A percentile compares a stretch with the other conserved stretches of the same genome.
phyloP scores from a whole-genome alignment of 345 rosid species.

The Syzygium aromaticum region DNA sequence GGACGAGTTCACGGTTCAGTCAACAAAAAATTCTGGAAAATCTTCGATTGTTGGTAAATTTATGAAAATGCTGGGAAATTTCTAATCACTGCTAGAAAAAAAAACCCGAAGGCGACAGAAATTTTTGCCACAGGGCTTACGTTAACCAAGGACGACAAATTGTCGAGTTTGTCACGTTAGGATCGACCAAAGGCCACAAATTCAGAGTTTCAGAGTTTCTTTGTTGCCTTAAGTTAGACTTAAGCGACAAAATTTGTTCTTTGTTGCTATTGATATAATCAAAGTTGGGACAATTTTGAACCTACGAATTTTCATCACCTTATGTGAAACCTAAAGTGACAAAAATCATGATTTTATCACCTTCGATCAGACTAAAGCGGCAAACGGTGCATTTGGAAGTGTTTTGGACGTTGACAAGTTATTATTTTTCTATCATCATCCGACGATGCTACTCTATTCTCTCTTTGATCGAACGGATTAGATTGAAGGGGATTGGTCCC shows the following conservation, averaged over 20 bases:
- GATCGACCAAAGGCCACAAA: neutral
- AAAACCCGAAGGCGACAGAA: neutral
- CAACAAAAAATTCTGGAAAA: neutral
- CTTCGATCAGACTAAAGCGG: neutral
- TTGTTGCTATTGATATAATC: neutral
- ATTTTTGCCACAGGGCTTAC: neutral
- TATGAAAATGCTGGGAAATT: neutral
- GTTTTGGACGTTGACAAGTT: neutral
- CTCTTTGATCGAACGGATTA: neutral
- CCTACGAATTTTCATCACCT: neutral
- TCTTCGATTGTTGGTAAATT: neutral
- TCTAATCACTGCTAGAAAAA: neutral
- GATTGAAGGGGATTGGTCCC: neutral
- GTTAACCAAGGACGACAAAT: neutral
- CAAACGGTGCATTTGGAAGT: accelerated
- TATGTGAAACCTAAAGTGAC: neutral
- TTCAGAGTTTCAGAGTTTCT: neutral
- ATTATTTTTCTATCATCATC: too few species aligned
- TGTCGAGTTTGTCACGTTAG: neutral
- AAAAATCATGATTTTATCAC: neutral
- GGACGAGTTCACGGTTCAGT: neutral
- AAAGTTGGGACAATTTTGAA: neutral
- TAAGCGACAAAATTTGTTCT: too few species aligned
- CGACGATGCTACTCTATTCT: neutral
- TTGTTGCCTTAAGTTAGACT: neutral